Conservation (phyloP, 2,329 filamentous ascomycete genomes). For the Lecanicillium sp. region DNA sequence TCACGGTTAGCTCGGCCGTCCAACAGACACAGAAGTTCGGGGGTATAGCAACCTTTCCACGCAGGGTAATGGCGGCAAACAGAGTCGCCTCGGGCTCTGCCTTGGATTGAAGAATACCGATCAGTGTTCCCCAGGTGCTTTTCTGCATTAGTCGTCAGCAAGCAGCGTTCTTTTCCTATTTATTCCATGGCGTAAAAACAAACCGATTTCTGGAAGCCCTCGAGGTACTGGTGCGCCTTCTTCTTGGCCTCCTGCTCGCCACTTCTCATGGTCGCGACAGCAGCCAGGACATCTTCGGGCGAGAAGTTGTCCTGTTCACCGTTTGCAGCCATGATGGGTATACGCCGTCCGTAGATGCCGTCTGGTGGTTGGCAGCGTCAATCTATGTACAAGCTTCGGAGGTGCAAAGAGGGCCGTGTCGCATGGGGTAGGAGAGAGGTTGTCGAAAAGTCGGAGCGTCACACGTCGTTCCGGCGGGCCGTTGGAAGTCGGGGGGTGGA, state of each 20-base stretch:
- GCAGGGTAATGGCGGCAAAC: conserved; percentile 93
- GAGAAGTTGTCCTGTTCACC: conserved; percentile 64
- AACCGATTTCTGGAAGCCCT: conserved; percentile 97
- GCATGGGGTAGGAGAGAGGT: too few species aligned
- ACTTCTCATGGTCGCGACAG: conserved; percentile 86
- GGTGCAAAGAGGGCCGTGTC: too few species aligned
- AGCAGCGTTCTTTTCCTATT: background rate
- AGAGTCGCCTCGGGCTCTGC: conserved; percentile 79
- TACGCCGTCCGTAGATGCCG: too few species aligned
- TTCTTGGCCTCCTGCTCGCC: conserved; percentile 76
- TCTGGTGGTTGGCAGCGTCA: too few species aligned
- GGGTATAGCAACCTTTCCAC: conserved; percentile 70
- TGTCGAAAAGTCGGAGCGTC: too few species aligned
- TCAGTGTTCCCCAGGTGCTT: conserved; percentile 84
- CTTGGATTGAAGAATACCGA: conserved; percentile 77
- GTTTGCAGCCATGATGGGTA: conserved; percentile 55
- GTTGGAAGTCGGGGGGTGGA: too few species aligned
- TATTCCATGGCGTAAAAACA: conserved; percentile 13
- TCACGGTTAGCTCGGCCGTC: conserved; percentile 4
- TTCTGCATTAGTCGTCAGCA: conserved; percentile 44
- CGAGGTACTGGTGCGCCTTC: conserved; percentile 83
- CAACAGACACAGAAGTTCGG: background rate
- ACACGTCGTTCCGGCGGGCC: too few species aligned
- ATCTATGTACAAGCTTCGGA: too few species aligned
- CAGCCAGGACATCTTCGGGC: conserved; percentile 69